Evolutionary conservation across 352 stramenopile species (phyloP), one percentile per base, ranked within the genome.

Genomic region (Globisporangium radiosum): DNA sequence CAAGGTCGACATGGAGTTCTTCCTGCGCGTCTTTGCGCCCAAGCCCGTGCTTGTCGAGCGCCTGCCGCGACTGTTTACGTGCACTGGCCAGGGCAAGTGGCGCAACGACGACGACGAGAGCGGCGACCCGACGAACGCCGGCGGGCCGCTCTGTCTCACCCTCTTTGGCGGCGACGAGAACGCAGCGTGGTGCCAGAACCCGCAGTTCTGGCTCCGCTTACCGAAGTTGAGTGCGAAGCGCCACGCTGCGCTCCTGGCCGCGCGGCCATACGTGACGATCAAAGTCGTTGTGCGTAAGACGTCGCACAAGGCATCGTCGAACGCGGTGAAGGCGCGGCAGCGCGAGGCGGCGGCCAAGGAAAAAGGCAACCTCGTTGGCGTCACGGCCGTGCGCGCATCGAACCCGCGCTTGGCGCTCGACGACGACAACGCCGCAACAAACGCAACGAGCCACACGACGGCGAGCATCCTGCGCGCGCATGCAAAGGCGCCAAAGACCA

Each of bases 1-100:
- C 38, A 90, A 87, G 57, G 85, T 92, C 45, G 88, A 96, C 51
- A 93, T 94, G 72, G 85, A 94, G 52, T 97, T 95, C 57, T 95
- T 92, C 64, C 59, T 97, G 38, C 86, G 90, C 9, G 72, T 97
- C 1, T 96, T 97, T 45, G 78, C 85, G 4, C 70, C 76, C 9
- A 85, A 83, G 25, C 78, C 87, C 5, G 44, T 97, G 15, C 64
- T 65, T 38, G 63, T 97, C 3, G 87, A 97, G 69, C 71, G 69
- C 3, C 61, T 97, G 15, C 66, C 78, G 15, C 74, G 87, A 11
- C 73, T 92, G 47, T 71, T 80, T 47, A 90, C 79, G 8, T 66
- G 74, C 13, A 69, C 89, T 37, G 68, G 81, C 0, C 78, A 84
- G 11, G 88, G 90, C 36, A 81, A 82, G 42, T 90, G 78, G 77